Percentiles rank a stretch among this genome's conserved stretches.
These are phyloP conservation scores for Berkeleyomyces rouxiae DNA, from an alignment of 2,329 filamentous ascomycete species.

Conservation along the genomic window DNA sequence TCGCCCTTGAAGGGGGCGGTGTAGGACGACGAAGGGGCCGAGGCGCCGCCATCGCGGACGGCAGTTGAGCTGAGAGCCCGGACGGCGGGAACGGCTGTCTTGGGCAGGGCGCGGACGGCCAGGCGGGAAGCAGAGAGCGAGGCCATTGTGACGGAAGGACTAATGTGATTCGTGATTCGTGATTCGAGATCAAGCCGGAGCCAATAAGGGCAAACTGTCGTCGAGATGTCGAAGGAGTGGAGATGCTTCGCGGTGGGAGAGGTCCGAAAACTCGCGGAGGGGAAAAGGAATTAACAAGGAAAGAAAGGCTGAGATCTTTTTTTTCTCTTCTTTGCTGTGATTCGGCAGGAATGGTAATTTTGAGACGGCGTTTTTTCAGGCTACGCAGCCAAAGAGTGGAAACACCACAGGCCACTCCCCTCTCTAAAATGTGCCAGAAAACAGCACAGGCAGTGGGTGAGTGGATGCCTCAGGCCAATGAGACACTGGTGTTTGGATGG, in stretches of 20 bases:
- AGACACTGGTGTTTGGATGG: background rate
- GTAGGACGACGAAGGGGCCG: slow-evolving; percentile 31
- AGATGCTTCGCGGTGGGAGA: slow-evolving; percentile 14
- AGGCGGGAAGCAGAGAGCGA: slow-evolving; percentile 52
- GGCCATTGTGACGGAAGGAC: slow-evolving; percentile 39
- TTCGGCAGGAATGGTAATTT: background rate
- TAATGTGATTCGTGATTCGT: slow-evolving; percentile 7
- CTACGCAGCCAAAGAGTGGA: background rate
- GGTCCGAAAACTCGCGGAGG: slow-evolving; percentile 16
- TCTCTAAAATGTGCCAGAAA: slow-evolving; percentile 5
- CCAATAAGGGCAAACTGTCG: background rate
- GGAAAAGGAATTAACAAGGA: slow-evolving; percentile 13
- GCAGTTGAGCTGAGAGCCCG: slow-evolving; percentile 42
- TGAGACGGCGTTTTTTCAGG: slow-evolving; percentile 8
- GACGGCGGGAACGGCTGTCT: slow-evolving; percentile 25
- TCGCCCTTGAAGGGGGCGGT: slow-evolving; percentile 48
- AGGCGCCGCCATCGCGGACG: slow-evolving; percentile 25
- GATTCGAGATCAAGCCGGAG: background rate
- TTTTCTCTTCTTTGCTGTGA: slow-evolving; percentile 3
- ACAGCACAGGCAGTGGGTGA: slow-evolving; percentile 1
- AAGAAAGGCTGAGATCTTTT: slow-evolving; percentile 33
- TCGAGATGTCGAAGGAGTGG: slow-evolving; percentile 9
- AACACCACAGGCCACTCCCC: slow-evolving; percentile 6
- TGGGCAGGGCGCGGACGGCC: slow-evolving; percentile 44
- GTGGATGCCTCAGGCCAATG: slow-evolving; percentile 13